Conservation (phyloP, 805 yeast genomes). For the Candida gorgasii region DNA sequence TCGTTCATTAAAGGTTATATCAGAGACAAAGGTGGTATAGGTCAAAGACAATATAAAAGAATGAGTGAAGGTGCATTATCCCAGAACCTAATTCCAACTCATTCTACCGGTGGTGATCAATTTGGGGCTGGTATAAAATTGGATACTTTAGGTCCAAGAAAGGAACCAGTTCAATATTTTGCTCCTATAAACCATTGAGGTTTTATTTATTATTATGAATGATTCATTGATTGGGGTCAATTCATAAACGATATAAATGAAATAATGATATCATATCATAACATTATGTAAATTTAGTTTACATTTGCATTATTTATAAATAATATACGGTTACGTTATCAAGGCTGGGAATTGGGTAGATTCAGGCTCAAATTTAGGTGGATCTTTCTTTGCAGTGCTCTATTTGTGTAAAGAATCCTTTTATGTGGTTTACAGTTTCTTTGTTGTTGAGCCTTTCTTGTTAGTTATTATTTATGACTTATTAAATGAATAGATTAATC, state of each 20-base stretch:
- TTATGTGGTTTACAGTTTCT: too few relatives aligned
- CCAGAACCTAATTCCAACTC: constrained; percentile 38
- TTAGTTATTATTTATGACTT: too few relatives aligned
- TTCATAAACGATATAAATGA: constrained; percentile 4
- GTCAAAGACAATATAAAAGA: constrained; percentile 42
- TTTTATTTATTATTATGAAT: not conserved
- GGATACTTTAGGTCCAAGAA: constrained; percentile 46
- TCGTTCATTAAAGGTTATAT: constrained; percentile 44
- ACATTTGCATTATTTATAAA: constrained; percentile 13
- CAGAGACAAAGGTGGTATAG: constrained; percentile 48
- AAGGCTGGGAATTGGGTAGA: not conserved
- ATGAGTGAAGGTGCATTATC: constrained; percentile 26
- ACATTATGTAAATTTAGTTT: constrained; percentile 8
- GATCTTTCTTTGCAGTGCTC: too few relatives aligned
- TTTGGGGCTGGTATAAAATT: constrained; percentile 48
- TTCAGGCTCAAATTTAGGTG: too few relatives aligned
- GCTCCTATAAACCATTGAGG: constrained; percentile 30
- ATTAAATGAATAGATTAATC: too few relatives aligned
- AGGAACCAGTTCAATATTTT: constrained; percentile 39
- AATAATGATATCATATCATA: constrained; percentile 1
- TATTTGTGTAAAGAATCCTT: too few relatives aligned
- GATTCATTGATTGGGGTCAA: not conserved
- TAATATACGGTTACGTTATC: constrained; percentile 9
- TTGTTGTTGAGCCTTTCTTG: too few relatives aligned
- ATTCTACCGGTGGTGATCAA: constrained; percentile 41